Evolutionary conservation across 306 rosid species (phyloP).

Genomic region (Vigna angularis): DNA sequence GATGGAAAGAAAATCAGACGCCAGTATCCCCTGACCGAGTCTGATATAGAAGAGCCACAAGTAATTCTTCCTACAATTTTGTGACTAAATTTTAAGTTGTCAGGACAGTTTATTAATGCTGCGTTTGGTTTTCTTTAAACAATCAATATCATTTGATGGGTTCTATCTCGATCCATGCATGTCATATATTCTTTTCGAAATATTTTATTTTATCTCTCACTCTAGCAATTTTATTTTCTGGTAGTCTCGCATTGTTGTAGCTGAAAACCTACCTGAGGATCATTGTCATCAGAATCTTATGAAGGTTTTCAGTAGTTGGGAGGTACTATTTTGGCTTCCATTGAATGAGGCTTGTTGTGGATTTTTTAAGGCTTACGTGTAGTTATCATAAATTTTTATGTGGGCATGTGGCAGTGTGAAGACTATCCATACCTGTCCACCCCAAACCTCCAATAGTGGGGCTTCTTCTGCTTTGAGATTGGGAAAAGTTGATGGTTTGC

Average conservation of each 20-base stretch:
- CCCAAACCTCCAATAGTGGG: constrained; percentile 75
- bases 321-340: constrained; percentile 60
- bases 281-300: constrained; percentile 99
- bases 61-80: constrained; percentile 55
- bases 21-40: constrained; percentile 70
- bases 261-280: constrained; percentile 98
- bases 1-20: constrained; percentile 96
- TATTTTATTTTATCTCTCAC: constrained; percentile 32
- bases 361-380: constrained; percentile 5
- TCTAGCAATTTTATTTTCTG: constrained; percentile 34
- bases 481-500: constrained; percentile 80
- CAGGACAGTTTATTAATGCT: constrained; percentile 33
- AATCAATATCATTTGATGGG: constrained; percentile 5
- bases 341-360: constrained; percentile 19
- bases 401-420: constrained; percentile 78
- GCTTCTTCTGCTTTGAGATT: constrained; percentile 74
- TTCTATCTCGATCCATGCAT: constrained; percentile 24
- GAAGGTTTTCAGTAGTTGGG: constrained; percentile 94
- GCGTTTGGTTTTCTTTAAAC: constrained; percentile 31
- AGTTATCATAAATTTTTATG: constrained; percentile 38
- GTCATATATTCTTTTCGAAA: constrained; percentile 12
- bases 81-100: constrained; percentile 24
- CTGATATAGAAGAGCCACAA: constrained; percentile 90
- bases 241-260: constrained; percentile 91
- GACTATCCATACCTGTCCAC: constrained; percentile 95